phyloP scores from a whole-genome alignment of 1,284 basidiomycete species.

The Ceratobasidium sp. region DNA sequence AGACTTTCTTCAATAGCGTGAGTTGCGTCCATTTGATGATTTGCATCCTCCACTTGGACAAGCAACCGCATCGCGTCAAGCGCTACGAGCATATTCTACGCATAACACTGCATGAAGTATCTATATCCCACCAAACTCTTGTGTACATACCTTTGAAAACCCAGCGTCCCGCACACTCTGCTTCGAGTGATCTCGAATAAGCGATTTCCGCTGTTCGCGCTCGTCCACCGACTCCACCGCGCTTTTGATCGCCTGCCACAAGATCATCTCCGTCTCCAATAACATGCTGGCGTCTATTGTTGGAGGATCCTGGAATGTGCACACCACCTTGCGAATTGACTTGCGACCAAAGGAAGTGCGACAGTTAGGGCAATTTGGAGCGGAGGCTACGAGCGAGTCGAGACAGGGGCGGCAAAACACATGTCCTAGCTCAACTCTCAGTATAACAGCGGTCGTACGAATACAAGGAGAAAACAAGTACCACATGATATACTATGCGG shows the following conservation, averaged over 20 bases:
- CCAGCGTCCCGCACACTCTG: background rate
- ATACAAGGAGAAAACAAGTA: background rate
- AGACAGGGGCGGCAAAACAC: conserved; percentile 30
- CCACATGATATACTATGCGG: conserved; percentile 29
- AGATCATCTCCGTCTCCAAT: background rate
- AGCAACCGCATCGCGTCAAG: background rate
- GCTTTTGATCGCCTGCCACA: conserved; percentile 19
- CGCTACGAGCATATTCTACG: conserved; percentile 4
- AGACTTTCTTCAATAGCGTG: conserved; percentile 29
- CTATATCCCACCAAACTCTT: too few relatives aligned
- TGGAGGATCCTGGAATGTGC: background rate
- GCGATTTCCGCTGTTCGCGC: conserved; percentile 7
- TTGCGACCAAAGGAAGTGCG: background rate
- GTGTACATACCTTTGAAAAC: background rate
- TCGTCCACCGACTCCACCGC: conserved; percentile 6
- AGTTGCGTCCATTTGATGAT: background rate
- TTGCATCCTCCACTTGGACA: background rate
- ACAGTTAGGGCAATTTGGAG: conserved; percentile 25
- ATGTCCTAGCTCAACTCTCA: background rate
- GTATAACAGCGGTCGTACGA: background rate
- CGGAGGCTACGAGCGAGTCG: background rate
- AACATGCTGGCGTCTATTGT: background rate
- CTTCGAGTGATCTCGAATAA: background rate
- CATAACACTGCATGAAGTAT: background rate
- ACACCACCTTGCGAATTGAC: conserved; percentile 5